Evolutionary conservation across 1,284 basidiomycete species (phyloP).

Genomic region (Volvariella volvacea): DNA sequence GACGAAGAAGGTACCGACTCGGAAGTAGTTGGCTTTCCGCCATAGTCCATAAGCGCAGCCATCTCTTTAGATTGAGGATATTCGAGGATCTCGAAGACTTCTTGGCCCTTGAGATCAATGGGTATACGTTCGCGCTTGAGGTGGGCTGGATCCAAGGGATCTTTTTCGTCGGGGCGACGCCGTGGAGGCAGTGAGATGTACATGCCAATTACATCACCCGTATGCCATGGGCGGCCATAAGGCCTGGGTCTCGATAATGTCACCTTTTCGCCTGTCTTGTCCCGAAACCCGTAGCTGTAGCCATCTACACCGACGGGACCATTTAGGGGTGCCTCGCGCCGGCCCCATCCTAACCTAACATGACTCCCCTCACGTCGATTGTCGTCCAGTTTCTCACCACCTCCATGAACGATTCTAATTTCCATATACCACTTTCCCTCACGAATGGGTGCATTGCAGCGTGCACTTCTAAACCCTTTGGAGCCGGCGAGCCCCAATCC

Average conservation of each 20-base stretch:
- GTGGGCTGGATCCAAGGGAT: constrained; percentile 68
- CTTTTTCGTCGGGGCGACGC: constrained; percentile 45
- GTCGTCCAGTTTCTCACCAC: constrained; percentile 53
- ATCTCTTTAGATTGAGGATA: constrained; percentile 93
- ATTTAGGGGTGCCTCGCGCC: constrained; percentile 89
- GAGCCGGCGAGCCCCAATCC: constrained; percentile 76
- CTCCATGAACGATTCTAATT: constrained; percentile 73
- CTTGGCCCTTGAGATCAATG: constrained; percentile 93
- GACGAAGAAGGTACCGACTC: constrained; percentile 50
- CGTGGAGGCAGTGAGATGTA: constrained; percentile 83
- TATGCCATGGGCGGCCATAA: constrained; percentile 70
- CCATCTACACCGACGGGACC: constrained; percentile 92
- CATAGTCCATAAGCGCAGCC: constrained; percentile 75
- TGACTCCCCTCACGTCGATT: constrained; percentile 64
- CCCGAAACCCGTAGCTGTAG: constrained; percentile 88
- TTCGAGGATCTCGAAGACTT: constrained; percentile 93
- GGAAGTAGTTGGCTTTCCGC: constrained; percentile 44
- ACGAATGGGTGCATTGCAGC: constrained; percentile 85
- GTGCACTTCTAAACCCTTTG: constrained; percentile 86
- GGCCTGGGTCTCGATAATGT: constrained; percentile 75
- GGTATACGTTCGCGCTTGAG: constrained; percentile 83
- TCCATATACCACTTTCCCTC: constrained; percentile 97
- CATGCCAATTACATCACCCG: constrained; percentile 91
- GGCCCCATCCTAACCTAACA: constrained; percentile 86
- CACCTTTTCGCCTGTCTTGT: constrained; percentile 89